A percentile compares a stretch with the other conserved stretches of the same genome.
phyloP scores from a whole-genome alignment of 345 rosid genomes.

The Populus euphratica region DNA sequence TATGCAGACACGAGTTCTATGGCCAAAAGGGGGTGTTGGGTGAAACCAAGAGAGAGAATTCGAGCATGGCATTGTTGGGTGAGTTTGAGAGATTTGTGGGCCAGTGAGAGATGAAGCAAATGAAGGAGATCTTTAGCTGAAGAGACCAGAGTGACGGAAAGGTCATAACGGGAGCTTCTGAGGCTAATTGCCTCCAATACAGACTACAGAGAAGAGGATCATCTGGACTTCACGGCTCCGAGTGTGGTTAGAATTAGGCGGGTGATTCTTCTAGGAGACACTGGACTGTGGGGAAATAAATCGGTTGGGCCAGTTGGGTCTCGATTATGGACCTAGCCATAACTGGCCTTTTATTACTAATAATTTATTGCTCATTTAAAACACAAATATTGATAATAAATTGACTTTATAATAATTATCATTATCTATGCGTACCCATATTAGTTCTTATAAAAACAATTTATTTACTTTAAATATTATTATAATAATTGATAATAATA shows the following conservation, averaged over 20 bases:
- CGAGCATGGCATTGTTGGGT: slow-evolving; percentile 51
- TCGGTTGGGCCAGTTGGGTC: background rate
- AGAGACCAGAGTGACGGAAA: slow-evolving; percentile 17
- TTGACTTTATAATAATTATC: too few relatives aligned
- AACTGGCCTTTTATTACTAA: too few relatives aligned
- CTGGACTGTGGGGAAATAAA: too few relatives aligned
- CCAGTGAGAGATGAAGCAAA: slow-evolving; percentile 35
- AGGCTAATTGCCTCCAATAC: background rate
- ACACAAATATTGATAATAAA: too few relatives aligned
- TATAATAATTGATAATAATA: too few relatives aligned
- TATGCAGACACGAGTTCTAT: slow-evolving; percentile 60
- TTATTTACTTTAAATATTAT: too few relatives aligned
- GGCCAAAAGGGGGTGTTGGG: slow-evolving; percentile 41
- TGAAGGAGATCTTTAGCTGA: slow-evolving; percentile 32
- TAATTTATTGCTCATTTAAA: too few relatives aligned
- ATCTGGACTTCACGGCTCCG: background rate
- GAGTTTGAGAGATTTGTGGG: slow-evolving; percentile 29
- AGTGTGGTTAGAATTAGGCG: background rate
- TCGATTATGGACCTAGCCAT: background rate
- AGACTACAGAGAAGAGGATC: slow-evolving; percentile 14
- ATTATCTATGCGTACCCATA: too few relatives aligned
- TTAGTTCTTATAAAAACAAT: too few relatives aligned
- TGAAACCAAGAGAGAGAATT: slow-evolving; percentile 29
- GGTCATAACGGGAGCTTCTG: slow-evolving; percentile 16
- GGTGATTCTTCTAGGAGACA: background rate